Conservation (phyloP, 2,329 filamentous ascomycete species). For the Coleophoma cylindrospora region DNA sequence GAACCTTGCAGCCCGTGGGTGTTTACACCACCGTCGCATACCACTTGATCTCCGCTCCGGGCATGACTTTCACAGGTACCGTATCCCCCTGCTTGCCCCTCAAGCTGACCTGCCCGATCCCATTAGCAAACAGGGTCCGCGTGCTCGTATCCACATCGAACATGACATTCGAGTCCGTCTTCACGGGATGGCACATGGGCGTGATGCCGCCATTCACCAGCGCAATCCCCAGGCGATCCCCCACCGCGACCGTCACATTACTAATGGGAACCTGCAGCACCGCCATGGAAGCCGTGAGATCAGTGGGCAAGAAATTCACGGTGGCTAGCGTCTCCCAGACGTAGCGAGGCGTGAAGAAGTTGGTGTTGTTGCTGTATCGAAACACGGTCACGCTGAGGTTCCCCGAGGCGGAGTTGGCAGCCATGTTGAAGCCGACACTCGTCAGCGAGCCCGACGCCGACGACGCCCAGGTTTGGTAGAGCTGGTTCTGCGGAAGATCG, state of each 20-base stretch:
- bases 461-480: slow-evolving; percentile 17
- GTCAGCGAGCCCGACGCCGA: slow-evolving; percentile 10
- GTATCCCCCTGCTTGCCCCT: slow-evolving; percentile 6
- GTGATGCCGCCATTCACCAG: slow-evolving; percentile 10
- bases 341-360: slow-evolving; percentile 16
- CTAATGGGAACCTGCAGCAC: slow-evolving; percentile 6
- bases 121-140: slow-evolving; percentile 14
- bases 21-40: slow-evolving; percentile 5
- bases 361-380: slow-evolving; percentile 12
- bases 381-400: slow-evolving; percentile 14
- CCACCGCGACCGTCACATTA: slow-evolving; percentile 4
- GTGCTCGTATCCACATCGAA: slow-evolving; percentile 2
- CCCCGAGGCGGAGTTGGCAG: slow-evolving; percentile 6
- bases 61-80: slow-evolving; percentile 5
- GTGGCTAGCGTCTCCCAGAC: slow-evolving; percentile 16
- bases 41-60: slow-evolving; percentile 12
- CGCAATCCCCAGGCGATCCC: slow-evolving; percentile 15
- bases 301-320: not conserved
- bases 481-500: slow-evolving; percentile 10
- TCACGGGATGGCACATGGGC: slow-evolving; percentile 11
- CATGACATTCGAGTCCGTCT: not conserved
- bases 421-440: slow-evolving; percentile 14
- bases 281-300: slow-evolving; percentile 6
- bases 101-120: slow-evolving; percentile 10
- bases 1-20: no score